Conservation (phyloP, 1,284 basidiomycete genomes). For the Austropuccinia psidii region DNA sequence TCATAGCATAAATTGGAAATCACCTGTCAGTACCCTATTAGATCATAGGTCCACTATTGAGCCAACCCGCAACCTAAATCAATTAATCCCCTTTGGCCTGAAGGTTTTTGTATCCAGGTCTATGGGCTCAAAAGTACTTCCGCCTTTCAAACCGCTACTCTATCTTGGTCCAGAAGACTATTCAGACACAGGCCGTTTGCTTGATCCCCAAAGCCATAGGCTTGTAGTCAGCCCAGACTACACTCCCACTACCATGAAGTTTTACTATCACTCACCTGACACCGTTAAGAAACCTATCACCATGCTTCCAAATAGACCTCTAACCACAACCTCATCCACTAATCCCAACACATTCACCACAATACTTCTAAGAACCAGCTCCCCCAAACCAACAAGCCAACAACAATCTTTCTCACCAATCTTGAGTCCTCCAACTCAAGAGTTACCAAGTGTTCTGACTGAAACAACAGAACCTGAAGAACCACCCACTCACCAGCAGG, state of each 20-base stretch:
- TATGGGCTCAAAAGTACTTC: neutral
- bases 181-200: constrained; percentile 1
- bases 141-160: neutral
- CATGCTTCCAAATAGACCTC: neutral
- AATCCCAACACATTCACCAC: too few relatives aligned
- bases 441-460: too few relatives aligned
- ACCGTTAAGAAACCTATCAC: neutral
- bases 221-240: constrained; percentile 6
- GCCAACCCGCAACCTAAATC: neutral
- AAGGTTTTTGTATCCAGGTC: neutral
- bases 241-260: neutral
- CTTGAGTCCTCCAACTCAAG: too few relatives aligned
- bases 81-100: neutral
- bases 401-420: too few relatives aligned
- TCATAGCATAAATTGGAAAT: neutral
- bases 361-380: too few relatives aligned
- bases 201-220: neutral
- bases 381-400: too few relatives aligned
- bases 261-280: neutral
- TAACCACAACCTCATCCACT: too few relatives aligned
- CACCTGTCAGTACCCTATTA: neutral
- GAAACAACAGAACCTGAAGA: too few relatives aligned
- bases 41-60: neutral
- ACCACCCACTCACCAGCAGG: too few relatives aligned
- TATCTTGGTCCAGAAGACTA: neutral